Conservation (phyloP, 2,329 filamentous ascomycete genomes). For the Colletotrichum sp. region DNA sequence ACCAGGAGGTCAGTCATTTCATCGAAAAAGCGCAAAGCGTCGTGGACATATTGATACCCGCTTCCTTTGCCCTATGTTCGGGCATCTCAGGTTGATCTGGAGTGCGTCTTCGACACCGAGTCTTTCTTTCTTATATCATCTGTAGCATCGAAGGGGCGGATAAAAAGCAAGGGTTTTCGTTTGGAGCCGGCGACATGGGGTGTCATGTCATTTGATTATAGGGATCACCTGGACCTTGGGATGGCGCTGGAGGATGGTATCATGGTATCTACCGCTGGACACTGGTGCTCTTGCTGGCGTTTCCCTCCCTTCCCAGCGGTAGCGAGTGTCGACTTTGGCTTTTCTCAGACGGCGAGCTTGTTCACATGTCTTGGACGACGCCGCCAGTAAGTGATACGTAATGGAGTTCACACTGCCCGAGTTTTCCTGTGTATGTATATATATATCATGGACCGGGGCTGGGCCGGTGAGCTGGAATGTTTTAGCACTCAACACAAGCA, state of each 20-base stretch:
- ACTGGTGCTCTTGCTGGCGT: background rate
- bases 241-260: conserved; percentile 5
- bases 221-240: background rate
- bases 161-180: conserved; percentile 16
- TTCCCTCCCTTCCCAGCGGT: background rate
- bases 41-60: conserved; percentile 17
- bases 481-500: background rate
- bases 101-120: conserved; percentile 10
- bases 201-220: conserved; percentile 6
- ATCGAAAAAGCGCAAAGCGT: conserved; percentile 18
- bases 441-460: background rate
- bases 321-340: background rate
- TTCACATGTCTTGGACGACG: background rate
- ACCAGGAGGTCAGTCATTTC: conserved; percentile 17
- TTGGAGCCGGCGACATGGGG: conserved; percentile 1
- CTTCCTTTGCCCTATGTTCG: background rate
- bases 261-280: background rate
- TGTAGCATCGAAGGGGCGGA: conserved; percentile 9
- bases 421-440: background rate
- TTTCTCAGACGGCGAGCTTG: background rate
- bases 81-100: conserved; percentile 13
- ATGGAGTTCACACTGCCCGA: background rate
- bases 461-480: background rate
- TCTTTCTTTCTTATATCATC: conserved; percentile 11
- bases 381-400: background rate